Conservation (phyloP, 75 land plant species). For the Cupressus sempervirens region DNA sequence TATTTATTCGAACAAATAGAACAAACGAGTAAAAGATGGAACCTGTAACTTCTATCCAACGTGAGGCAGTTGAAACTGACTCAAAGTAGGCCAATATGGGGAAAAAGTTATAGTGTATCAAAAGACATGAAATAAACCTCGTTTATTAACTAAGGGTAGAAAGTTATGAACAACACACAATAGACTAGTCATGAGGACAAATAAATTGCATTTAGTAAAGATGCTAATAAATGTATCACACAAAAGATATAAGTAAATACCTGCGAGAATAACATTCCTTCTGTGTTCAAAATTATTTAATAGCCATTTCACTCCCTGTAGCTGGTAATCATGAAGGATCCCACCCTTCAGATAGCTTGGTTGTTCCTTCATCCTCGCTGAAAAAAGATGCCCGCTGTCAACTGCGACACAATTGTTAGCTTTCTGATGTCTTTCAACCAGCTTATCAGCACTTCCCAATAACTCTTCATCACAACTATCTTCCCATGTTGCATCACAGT, state of each 20-base stretch:
- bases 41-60: background rate
- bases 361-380: constrained; percentile 14
- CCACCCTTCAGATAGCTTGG: constrained; percentile 32
- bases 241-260: constrained; percentile 9
- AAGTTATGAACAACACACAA: background rate
- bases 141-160: background rate
- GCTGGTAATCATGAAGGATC: constrained; percentile 23
- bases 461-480: constrained; percentile 19
- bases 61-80: background rate
- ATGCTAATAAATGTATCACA: background rate
- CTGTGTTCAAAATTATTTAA: constrained; percentile 24
- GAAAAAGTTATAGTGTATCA: background rate
- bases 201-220: background rate
- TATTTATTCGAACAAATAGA: background rate
- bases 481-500: constrained; percentile 37
- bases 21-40: background rate
- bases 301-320: constrained; percentile 35
- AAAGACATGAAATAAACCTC: background rate
- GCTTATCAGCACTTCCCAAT: constrained; percentile 17
- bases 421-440: constrained; percentile 23
- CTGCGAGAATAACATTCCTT: constrained; percentile 38
- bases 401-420: constrained; percentile 10
- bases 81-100: background rate
- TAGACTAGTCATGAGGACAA: background rate
- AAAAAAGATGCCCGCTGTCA: constrained; percentile 2